Base-by-base conservation (phyloP, 306 rosid genomes). In the Heteromeles arbutifolia region DNA sequence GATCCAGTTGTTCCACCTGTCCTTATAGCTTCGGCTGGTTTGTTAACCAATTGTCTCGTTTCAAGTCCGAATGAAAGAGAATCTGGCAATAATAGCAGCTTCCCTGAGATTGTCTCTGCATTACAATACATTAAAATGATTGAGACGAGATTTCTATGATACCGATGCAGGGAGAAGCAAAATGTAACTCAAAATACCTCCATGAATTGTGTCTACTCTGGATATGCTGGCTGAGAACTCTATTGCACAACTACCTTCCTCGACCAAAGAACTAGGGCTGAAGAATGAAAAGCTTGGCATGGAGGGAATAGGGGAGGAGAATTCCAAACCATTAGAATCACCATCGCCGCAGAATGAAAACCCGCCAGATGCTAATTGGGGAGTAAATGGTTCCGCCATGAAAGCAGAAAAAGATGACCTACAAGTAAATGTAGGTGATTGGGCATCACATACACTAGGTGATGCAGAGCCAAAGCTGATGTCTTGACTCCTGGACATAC, bases 281-380 rank as follows among this genome's bases (percentile, higher is more conserved):
- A 92, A 87, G 85, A 90, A 92, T 74, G 93, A 87, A 84, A 92
- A 92, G 88, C 97, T 90, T 18, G 92, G 89, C 88, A 92, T 77
- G 8, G 97, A 85, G 26, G 88, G 72, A 81, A 92, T 58, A 29
- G 88, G 91, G 15, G 90, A 76, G 52, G 88, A 79, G 74, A 80
- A 81, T 44, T 86, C 87, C 85, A 87, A 34, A 59, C 77, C 73
- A 5, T 69, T 17, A 24, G 90, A 82, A 79, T 81, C 90, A 6
- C 79, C 85, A 3, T 59, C 2, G 67, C 87, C 79, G 53, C 50
- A 77, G 76, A 91, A 93, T 31, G 92, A 89, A 90, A 93, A 88
- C 65, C 93, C 89, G 31, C 84, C 78, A 70, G 89, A 78, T 29
- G 86, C 88, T 52, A 80, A 58, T 80, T 78, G 84, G 74, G 96